Evolutionary conservation across 1,139 yeast species (phyloP).

Genomic region (Yamadazyma friedrichii): DNA sequence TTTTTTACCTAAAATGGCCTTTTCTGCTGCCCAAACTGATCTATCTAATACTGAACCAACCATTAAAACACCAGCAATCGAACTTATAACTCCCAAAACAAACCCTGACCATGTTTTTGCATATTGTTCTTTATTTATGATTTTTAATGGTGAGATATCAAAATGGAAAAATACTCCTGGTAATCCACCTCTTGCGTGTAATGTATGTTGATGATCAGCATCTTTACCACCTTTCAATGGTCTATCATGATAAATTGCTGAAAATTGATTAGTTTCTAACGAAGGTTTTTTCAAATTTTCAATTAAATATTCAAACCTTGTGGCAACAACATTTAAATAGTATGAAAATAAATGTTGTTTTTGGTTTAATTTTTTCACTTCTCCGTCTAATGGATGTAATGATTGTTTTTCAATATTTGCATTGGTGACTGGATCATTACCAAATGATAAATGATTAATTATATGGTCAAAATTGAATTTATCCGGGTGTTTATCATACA

Average conservation of each 20-base stretch:
- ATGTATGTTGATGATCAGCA: conserved; percentile 83
- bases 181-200: conserved; percentile 82
- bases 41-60: conserved; percentile 88
- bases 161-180: conserved; percentile 88
- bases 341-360: conserved; percentile 73
- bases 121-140: conserved; percentile 79
- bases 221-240: conserved; percentile 86
- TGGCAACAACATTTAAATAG: conserved; percentile 86
- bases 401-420: conserved; percentile 27
- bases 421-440: conserved; percentile 48
- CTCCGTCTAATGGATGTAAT: conserved; percentile 73
- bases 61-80: conserved; percentile 90
- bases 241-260: conserved; percentile 87
- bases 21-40: conserved; percentile 86
- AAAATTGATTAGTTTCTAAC: conserved; percentile 87
- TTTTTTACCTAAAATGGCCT: conserved; percentile 74
- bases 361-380: conserved; percentile 21
- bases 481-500: conserved; percentile 54
- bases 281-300: conserved; percentile 21
- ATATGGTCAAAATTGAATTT: conserved; percentile 69
- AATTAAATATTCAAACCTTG: conserved; percentile 71
- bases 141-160: conserved; percentile 91
- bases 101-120: conserved; percentile 84
- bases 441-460: conserved; percentile 82
- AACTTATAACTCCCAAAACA: conserved; percentile 78